Percentiles rank a stretch among this genome's conserved stretches.
These are phyloP conservation scores for Coprinopsis sp. DNA, from an alignment of 768 basidiomycete genomes.

Conservation along the genomic window DNA sequence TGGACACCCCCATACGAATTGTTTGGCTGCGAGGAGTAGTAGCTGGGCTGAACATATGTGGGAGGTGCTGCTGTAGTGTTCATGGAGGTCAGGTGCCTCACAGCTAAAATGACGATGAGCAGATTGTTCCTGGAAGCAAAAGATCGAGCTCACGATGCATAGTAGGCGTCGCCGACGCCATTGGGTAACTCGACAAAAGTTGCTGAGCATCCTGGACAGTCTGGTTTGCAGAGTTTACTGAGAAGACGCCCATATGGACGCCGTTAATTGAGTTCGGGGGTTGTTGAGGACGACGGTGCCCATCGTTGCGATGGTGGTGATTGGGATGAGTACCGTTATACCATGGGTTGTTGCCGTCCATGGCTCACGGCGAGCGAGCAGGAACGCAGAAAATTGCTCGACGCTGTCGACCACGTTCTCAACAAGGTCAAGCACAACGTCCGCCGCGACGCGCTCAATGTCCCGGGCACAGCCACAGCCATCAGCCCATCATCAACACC, in stretches of 20 bases:
- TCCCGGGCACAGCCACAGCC: constrained; percentile 1
- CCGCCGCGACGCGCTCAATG: constrained; percentile 9
- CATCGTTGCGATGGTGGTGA: constrained; percentile 16
- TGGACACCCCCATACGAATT: constrained; percentile 32
- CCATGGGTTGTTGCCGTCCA: constrained; percentile 35
- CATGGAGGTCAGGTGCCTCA: constrained; percentile 60
- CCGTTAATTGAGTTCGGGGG: constrained; percentile 14
- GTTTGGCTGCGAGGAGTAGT: constrained; percentile 33
- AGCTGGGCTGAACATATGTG: constrained; percentile 57
- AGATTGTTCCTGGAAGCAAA: constrained; percentile 2
- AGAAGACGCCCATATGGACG: constrained; percentile 6
- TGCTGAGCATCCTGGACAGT: constrained; percentile 65
- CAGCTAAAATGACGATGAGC: constrained; percentile 36
- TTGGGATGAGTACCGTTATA: constrained; percentile 15
- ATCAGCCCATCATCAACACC: background rate
- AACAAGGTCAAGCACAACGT: constrained; percentile 1
- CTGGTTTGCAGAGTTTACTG: constrained; percentile 32
- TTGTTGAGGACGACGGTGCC: constrained; percentile 15
- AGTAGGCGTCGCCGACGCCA: constrained; percentile 74
- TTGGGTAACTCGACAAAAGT: constrained; percentile 63
- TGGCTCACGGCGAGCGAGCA: constrained; percentile 14
- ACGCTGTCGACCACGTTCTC: constrained; percentile 5
- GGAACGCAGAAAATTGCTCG: constrained; percentile 9
- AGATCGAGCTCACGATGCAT: constrained; percentile 52
- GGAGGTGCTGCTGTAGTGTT: constrained; percentile 56